Evolutionary conservation across 495 filamentous ascomycete species (phyloP).

Genomic region (Talaromyces wortmannii): DNA sequence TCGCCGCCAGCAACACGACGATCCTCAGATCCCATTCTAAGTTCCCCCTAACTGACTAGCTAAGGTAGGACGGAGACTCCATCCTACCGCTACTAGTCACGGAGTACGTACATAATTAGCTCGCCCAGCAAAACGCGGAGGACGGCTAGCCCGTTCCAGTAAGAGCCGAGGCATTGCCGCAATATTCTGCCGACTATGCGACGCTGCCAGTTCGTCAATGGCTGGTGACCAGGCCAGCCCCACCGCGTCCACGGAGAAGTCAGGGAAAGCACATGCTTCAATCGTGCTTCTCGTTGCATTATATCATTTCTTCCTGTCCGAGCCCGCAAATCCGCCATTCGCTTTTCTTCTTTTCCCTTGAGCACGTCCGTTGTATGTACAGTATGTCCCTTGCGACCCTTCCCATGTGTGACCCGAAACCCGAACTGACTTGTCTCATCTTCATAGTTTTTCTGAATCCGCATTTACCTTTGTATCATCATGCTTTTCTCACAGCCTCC

Average conservation of each 20-base stretch:
- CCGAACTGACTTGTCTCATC: neutral
- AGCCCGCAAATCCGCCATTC: too few species aligned
- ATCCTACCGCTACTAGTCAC: too few species aligned
- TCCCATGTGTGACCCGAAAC: too few species aligned
- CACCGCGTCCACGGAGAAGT: too few species aligned
- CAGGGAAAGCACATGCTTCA: neutral
- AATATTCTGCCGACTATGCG: too few species aligned
- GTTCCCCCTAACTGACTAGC: too few species aligned
- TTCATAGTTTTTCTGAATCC: neutral
- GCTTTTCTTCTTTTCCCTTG: neutral
- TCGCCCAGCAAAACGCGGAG: neutral
- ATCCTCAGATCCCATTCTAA: too few species aligned
- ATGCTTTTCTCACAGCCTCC: constrained; percentile 38
- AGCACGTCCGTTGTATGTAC: neutral
- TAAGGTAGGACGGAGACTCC: too few species aligned
- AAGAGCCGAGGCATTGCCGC: constrained; percentile 1
- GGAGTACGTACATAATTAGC: neutral
- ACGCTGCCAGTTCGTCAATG: too few species aligned
- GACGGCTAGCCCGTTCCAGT: neutral
- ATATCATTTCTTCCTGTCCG: too few species aligned
- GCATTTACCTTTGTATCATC: neutral
- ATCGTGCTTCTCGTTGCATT: neutral
- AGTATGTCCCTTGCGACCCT: neutral
- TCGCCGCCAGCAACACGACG: too few species aligned
- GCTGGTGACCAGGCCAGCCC: too few species aligned